These are phyloP conservation scores for Talaromyces stipitatus DNA, from an alignment of 495 filamentous ascomycete genomes.

Conservation along the genomic window DNA sequence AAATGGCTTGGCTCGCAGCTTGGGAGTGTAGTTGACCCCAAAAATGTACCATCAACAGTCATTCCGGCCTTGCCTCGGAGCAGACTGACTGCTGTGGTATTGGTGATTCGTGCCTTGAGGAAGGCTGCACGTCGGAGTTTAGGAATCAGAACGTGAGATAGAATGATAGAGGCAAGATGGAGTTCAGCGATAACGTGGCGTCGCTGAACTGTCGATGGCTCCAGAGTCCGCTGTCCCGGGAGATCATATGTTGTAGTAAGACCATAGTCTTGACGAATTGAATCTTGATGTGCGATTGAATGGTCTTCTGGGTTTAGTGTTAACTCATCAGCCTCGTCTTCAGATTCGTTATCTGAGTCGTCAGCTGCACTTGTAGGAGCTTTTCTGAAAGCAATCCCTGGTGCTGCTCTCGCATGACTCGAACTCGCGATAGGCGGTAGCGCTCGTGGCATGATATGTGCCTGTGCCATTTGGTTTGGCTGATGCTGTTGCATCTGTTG, in stretches of 20 bases:
- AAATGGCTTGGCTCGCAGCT: conserved; percentile 52
- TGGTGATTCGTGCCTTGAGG: conserved; percentile 55
- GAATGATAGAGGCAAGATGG: conserved; percentile 21
- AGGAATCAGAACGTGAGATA: conserved; percentile 50
- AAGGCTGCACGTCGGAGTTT: conserved; percentile 61
- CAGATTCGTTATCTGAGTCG: background rate
- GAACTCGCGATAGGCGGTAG: background rate
- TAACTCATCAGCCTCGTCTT: background rate
- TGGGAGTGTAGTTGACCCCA: conserved; percentile 53
- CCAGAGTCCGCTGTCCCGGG: conserved; percentile 41
- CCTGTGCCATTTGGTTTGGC: too few species aligned
- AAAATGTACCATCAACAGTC: conserved; percentile 61
- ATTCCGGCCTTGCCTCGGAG: conserved; percentile 54
- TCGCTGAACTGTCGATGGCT: conserved; percentile 28
- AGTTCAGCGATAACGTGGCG: conserved; percentile 40
- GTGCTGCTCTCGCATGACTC: background rate
- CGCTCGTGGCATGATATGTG: too few species aligned
- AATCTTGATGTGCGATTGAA: conserved; percentile 20
- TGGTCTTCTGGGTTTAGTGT: conserved; percentile 1
- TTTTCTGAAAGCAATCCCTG: too few species aligned
- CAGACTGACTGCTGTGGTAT: conserved; percentile 49
- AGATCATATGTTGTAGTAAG: conserved; percentile 58
- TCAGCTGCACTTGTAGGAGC: too few species aligned
- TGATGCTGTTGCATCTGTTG: too few species aligned
- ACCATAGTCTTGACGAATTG: conserved; percentile 34